phyloP scores from a whole-genome alignment of 2,329 filamentous ascomycete genomes.

The Trichophyton schoenleinii region DNA sequence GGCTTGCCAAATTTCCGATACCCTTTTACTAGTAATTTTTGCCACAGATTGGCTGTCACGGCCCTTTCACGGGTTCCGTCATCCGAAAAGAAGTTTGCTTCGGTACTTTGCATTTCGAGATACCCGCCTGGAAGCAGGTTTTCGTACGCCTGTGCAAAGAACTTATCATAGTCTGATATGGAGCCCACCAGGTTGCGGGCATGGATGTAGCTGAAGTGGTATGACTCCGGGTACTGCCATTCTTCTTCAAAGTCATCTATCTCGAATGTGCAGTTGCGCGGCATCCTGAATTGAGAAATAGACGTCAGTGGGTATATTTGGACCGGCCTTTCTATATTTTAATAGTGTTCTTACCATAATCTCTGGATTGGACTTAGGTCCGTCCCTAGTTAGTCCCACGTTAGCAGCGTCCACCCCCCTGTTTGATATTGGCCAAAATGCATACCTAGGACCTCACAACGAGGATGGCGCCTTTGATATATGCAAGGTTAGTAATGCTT shows the following conservation, averaged over 20 bases:
- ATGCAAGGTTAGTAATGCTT: not conserved
- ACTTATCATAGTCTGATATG: slow-evolving; percentile 20
- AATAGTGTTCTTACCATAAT: slow-evolving; percentile 5
- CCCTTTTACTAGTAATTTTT: slow-evolving; percentile 20
- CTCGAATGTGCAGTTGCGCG: slow-evolving; percentile 19
- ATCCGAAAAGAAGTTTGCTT: slow-evolving; percentile 19
- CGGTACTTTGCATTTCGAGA: slow-evolving; percentile 27
- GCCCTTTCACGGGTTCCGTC: slow-evolving; percentile 22
- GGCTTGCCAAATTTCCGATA: slow-evolving; percentile 25
- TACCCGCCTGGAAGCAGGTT: slow-evolving; percentile 27
- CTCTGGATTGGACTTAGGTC: slow-evolving; percentile 13
- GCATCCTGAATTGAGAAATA: slow-evolving; percentile 13
- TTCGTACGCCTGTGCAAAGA: slow-evolving; percentile 22
- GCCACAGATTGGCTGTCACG: slow-evolving; percentile 19
- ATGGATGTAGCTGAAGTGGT: slow-evolving; percentile 11
- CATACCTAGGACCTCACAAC: slow-evolving; percentile 10
- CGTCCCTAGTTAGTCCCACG: slow-evolving; percentile 4
- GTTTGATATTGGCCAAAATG: not conserved
- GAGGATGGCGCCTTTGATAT: slow-evolving; percentile 7
- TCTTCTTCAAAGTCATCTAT: slow-evolving; percentile 20
- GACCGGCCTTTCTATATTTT: not conserved
- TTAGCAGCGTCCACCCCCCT: not conserved
- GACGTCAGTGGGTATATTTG: not conserved
- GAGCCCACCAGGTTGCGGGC: slow-evolving; percentile 10
- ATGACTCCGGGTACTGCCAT: slow-evolving; percentile 16